These are phyloP conservation scores for Cladophialophora yegresii DNA, from an alignment of 2,329 filamentous ascomycete species.

Conservation along the genomic window DNA sequence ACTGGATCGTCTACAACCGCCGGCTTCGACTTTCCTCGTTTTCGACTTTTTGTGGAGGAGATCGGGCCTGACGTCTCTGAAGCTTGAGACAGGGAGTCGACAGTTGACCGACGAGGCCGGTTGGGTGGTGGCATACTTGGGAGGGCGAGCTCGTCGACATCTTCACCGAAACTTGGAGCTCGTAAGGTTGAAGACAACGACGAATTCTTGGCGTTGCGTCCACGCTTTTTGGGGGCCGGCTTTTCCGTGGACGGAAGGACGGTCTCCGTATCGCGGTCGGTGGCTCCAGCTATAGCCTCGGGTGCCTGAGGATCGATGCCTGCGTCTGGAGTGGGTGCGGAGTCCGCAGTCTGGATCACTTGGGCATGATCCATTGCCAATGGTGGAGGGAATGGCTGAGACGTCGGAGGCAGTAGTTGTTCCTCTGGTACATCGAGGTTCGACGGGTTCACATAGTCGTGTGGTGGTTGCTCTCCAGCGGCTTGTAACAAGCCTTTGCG, in stretches of 20 bases:
- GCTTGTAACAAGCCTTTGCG: neutral
- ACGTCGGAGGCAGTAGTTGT: neutral
- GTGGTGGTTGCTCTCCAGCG: slow-evolving; percentile 7
- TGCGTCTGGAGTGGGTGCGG: neutral
- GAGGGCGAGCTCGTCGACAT: slow-evolving; percentile 21
- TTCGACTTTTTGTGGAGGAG: slow-evolving; percentile 22
- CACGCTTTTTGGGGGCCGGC: slow-evolving; percentile 30
- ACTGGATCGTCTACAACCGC: slow-evolving; percentile 1
- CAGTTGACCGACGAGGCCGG: slow-evolving; percentile 27
- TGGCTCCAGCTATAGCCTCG: neutral
- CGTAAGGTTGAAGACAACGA: slow-evolving; percentile 15
- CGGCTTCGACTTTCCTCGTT: slow-evolving; percentile 25
- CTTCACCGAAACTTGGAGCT: slow-evolving; percentile 16
- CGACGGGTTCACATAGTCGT: neutral
- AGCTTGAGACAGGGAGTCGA: slow-evolving; percentile 32
- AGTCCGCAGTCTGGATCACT: slow-evolving; percentile 14
- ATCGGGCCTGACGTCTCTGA: slow-evolving; percentile 26
- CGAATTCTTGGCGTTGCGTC: slow-evolving; percentile 32
- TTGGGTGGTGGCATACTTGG: slow-evolving; percentile 12
- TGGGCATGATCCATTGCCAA: slow-evolving; percentile 4
- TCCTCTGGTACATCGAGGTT: neutral
- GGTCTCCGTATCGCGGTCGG: neutral
- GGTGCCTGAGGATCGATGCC: neutral
- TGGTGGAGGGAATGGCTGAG: slow-evolving; percentile 6
- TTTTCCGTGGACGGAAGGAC: slow-evolving; percentile 8